phyloP scores from a whole-genome alignment of 495 filamentous ascomycete genomes.

The Cenococcum geophilum region DNA sequence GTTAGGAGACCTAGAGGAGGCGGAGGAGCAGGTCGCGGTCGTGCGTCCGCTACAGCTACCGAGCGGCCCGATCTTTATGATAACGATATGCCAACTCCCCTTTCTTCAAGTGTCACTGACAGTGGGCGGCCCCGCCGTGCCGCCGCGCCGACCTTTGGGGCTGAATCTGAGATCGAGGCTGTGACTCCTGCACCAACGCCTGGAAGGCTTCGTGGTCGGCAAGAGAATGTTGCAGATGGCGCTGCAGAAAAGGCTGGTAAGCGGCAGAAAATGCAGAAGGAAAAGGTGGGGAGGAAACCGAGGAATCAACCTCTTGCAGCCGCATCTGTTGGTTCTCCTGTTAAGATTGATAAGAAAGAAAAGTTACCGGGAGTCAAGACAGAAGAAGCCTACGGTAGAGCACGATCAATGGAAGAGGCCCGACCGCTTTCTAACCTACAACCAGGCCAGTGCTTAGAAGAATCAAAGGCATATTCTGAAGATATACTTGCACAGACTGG shows the following conservation, averaged over 20 bases:
- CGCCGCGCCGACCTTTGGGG: conserved; percentile 66
- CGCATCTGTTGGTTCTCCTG: conserved; percentile 33
- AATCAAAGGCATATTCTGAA: conserved; percentile 21
- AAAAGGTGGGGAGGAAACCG: conserved; percentile 31
- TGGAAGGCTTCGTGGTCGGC: conserved; percentile 20
- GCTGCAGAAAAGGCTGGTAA: conserved; percentile 33
- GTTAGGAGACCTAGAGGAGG: conserved; percentile 51
- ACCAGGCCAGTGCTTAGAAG: conserved; percentile 8
- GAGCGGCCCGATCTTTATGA: conserved; percentile 33
- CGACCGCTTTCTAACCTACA: conserved; percentile 9
- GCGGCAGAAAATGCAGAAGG: conserved; percentile 27
- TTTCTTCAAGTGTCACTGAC: conserved; percentile 51
- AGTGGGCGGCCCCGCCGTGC: conserved; percentile 63
- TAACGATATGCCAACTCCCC: conserved; percentile 23
- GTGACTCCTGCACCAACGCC: conserved; percentile 41
- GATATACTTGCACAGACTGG: conserved; percentile 12
- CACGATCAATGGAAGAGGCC: conserved; percentile 12
- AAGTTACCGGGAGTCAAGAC: conserved; percentile 21
- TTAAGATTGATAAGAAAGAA: conserved; percentile 28
- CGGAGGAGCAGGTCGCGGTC: conserved; percentile 39
- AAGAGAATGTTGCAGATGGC: conserved; percentile 19
- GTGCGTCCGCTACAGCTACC: conserved; percentile 55
- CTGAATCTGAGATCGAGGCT: conserved; percentile 39
- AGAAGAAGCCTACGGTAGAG: conserved; percentile 15
- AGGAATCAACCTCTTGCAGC: conserved; percentile 36